Conservation (phyloP, 1,284 basidiomycete genomes). For the Cryptococcus maquisensis region DNA sequence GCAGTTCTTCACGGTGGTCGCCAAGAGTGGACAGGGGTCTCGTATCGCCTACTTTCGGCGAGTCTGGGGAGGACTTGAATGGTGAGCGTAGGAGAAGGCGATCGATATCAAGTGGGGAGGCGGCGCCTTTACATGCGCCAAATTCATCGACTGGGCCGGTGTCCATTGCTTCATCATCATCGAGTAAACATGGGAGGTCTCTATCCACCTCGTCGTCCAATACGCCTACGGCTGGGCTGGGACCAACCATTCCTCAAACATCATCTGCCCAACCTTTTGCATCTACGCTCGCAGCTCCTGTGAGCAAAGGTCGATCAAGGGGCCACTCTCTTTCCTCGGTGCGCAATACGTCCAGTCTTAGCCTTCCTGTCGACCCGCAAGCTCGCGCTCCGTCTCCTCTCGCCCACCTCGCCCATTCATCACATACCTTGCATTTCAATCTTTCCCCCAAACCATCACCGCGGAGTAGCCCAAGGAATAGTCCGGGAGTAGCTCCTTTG, state of each 20-base stretch:
- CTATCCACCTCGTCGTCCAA: neutral
- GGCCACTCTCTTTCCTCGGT: slow-evolving; percentile 12
- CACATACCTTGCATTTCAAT: too few relatives aligned
- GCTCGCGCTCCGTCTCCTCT: neutral
- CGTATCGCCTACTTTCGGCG: too few relatives aligned
- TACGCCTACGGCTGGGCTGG: neutral
- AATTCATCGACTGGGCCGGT: neutral
- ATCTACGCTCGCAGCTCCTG: neutral
- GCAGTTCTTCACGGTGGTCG: too few relatives aligned
- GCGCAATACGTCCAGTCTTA: neutral
- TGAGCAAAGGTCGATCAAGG: slow-evolving; percentile 11
- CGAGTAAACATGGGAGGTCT: neutral
- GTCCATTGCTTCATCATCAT: neutral
- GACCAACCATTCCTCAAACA: too few relatives aligned
- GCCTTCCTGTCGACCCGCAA: neutral
- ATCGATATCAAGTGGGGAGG: neutral
- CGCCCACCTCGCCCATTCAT: neutral
- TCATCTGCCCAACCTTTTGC: too few relatives aligned
- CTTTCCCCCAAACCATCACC: neutral
- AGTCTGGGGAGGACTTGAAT: too few relatives aligned
- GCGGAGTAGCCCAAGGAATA: neutral
- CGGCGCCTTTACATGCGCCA: neutral
- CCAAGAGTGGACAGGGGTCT: too few relatives aligned
- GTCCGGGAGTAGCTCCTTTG: neutral
- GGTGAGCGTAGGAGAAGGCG: neutral